Evolutionary conservation across 352 stramenopile species (phyloP), one percentile per base, ranked within the genome.

Genomic region (Phytophthora pistaciae): DNA sequence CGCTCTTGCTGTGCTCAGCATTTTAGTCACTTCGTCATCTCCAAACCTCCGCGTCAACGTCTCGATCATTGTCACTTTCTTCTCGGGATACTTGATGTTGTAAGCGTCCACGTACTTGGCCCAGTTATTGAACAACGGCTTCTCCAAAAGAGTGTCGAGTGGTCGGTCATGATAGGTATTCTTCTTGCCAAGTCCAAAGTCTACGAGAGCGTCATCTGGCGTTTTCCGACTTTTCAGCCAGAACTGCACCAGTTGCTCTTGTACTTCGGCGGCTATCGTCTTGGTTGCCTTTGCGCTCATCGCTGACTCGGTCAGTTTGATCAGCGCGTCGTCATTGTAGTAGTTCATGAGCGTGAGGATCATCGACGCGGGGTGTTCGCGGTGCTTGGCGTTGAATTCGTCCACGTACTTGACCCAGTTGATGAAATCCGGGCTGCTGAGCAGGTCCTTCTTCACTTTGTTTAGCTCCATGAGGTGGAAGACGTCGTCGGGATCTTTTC

Each of bases 91-190:
- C 40, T 48, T 48, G 14, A 2, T 14, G 14, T 48, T 48, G 40
- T 20, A 48, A 48, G 40, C 14, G 29, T 48, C 10, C 53, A 48
- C 10, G 10, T 59, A 59, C 5, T 66, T 52, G 48, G 21, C n/a
- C 46, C 48, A 58, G 3, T 6, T 52, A 14, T 40, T 21, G 6
- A 66, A 20, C 31, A 66, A 3, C 9, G 46, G 29, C 18, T 14
- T 66, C 21, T 56, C 49, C 11, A 66, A 14, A 38, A 3, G n/a
- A n/a, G n/a, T n/a, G n/a, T n/a, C n/a, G n/a, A n/a, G n/a, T n/a
- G n/a, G n/a, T n/a, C n/a, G n/a, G n/a, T n/a, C n/a, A n/a, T n/a
- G n/a, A n/a, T n/a, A n/a, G n/a, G n/a, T n/a, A n/a, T n/a, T n/a
- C n/a, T 14, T 11, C 0, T 18, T 20, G 8, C 36, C 7, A 3